Base-by-base conservation (phyloP, 2,329 filamentous ascomycete genomes). In the Nothomitra cinnamomea region DNA sequence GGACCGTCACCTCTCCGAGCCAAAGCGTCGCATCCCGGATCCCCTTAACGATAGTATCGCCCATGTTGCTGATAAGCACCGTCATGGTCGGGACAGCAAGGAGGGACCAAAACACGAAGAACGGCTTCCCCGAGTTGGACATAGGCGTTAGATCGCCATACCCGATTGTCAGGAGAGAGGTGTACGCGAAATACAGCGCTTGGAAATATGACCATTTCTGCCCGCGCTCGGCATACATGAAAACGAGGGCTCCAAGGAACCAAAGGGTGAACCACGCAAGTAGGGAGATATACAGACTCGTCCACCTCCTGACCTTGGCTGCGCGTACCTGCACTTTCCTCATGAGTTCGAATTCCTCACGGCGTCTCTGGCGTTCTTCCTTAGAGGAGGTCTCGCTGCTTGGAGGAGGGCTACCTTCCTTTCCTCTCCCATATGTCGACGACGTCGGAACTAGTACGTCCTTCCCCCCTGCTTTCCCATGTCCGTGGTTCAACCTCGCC, bases 101-200 rank as follows among this genome's bases (percentile, higher is more conserved):
- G 3, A 78, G 61, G 13, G 71, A 73, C 75, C 75, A 78, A 56
- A 78, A 70, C 1, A 78, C 72, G 58, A 77, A 78, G 58, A 78
- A 77, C 1, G 73, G 67, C 58, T 72, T 74, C 7, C 72, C 73
- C 12, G 71, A 67, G 57, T 76, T 77, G 51, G 68, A 71, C 13
- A 64, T 62, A 0, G 70, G 71, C 1, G 64, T 63, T 21, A 69
- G 64, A 57, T 77, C 74, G 25, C 75, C 75, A 57, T 78, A 78
- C 1, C 75, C 75, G 45, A 78, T 75, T 0, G 75, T 78, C 24
- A 76, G 60, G 10, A 78, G 68, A 3, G 69, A 70, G 0, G 69
- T 70, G 58, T 74, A 78, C 3, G 72, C 65, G 59, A 77, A 78
- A 60, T 78, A 78, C 1, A 78, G 60, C 0, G 69, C 64, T 3